phyloP scores from a whole-genome alignment of 2,329 filamentous ascomycete genomes.

The Iodosphaeria phyllophila region DNA sequence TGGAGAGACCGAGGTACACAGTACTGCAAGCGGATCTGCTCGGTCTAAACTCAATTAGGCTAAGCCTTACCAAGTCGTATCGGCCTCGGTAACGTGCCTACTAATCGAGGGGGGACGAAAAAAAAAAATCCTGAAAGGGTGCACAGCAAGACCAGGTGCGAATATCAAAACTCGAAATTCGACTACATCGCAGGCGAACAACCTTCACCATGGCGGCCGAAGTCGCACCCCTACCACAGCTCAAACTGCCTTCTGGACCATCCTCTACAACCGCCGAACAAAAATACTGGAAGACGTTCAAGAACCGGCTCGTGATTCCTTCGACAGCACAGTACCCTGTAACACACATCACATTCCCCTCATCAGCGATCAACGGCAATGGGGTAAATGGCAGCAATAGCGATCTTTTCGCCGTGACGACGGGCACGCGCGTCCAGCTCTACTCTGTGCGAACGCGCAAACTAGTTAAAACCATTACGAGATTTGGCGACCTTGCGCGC shows the following conservation, averaged over 20 bases:
- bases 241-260: slow-evolving; percentile 71
- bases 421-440: slow-evolving; percentile 79
- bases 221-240: slow-evolving; percentile 59
- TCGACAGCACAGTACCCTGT: slow-evolving; percentile 81
- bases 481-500: slow-evolving; percentile 82
- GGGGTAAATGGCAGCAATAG: slow-evolving; percentile 25
- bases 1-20: no score
- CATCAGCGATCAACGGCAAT: no score
- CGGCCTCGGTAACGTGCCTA: no score
- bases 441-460: slow-evolving; percentile 87
- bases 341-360: slow-evolving; percentile 71
- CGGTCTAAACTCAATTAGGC: no score
- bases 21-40: no score
- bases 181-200: slow-evolving; percentile 1
- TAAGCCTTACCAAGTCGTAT: no score
- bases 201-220: slow-evolving; percentile 56
- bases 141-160: no score
- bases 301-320: slow-evolving; percentile 74
- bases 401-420: slow-evolving; percentile 83
- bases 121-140: no score
- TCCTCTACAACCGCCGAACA: slow-evolving; percentile 79
- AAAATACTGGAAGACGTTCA: slow-evolving; percentile 90
- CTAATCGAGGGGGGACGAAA: no score
- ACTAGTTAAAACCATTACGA: slow-evolving; percentile 79
- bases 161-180: no score